A percentile compares a stretch with the other conserved stretches of the same genome.
These are phyloP conservation scores for Pleurotus salmoneostramineus DNA, from an alignment of 768 basidiomycete genomes.

Conservation along the genomic window DNA sequence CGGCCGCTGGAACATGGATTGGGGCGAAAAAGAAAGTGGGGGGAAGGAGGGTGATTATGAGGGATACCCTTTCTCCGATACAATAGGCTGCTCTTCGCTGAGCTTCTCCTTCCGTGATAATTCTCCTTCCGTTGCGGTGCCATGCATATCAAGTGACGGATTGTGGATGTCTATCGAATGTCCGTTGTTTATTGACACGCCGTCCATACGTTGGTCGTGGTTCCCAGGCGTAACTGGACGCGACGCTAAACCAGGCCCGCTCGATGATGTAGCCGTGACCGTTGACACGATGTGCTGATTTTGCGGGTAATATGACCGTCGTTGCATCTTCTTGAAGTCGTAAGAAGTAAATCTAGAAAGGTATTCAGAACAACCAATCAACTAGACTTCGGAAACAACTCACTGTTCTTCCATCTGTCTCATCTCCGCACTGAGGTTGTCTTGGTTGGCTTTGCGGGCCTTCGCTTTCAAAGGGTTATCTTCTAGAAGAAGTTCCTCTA, in stretches of 20 bases:
- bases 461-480: conserved; percentile 97
- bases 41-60: conserved; percentile 1
- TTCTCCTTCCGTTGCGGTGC: neutral
- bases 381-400: conserved; percentile 19
- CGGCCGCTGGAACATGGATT: neutral
- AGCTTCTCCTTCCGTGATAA: conserved; percentile 1
- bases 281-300: conserved; percentile 74
- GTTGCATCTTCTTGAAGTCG: conserved; percentile 89
- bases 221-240: conserved; percentile 69
- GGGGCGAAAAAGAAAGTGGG: neutral
- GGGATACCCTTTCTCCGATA: conserved; percentile 3
- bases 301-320: conserved; percentile 87
- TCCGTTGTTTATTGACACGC: conserved; percentile 30
- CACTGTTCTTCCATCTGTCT: conserved; percentile 98
- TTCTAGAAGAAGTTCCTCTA: conserved; percentile 93
- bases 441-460: conserved; percentile 86
- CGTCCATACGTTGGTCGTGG: conserved; percentile 39
- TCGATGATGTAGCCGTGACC: conserved; percentile 70
- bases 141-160: conserved; percentile 4
- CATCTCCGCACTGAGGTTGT: conserved; percentile 88
- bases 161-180: conserved; percentile 5
- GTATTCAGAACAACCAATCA: neutral
- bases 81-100: conserved; percentile 6
- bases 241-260: conserved; percentile 54
- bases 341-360: conserved; percentile 77